Conservation (phyloP, 1,139 yeast genomes). For the Lipomyces yarrowii region DNA sequence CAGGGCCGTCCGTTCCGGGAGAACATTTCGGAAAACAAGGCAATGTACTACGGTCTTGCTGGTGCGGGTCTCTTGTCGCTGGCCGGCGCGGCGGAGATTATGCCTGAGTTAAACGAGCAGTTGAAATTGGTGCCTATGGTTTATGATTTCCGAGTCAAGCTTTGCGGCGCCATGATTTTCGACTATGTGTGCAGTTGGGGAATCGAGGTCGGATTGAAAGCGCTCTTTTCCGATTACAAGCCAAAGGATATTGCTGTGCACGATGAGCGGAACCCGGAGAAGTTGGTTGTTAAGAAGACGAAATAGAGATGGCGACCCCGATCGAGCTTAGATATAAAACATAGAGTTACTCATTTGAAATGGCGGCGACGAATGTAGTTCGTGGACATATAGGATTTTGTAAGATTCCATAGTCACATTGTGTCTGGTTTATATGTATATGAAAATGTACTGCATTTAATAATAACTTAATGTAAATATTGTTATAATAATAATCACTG, state of each 20-base stretch:
- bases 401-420: neutral
- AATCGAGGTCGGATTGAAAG: constrained; percentile 79
- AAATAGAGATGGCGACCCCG: neutral
- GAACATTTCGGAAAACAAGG: constrained; percentile 84
- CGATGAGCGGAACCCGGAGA: constrained; percentile 23
- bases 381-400: neutral
- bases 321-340: neutral
- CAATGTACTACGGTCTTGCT: constrained; percentile 93
- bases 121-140: constrained; percentile 91
- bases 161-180: constrained; percentile 69
- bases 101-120: constrained; percentile 91
- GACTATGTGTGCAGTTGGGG: constrained; percentile 80
- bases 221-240: constrained; percentile 84
- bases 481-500: too few species aligned
- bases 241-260: constrained; percentile 83
- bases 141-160: constrained; percentile 68
- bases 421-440: neutral
- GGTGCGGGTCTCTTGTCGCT: constrained; percentile 90
- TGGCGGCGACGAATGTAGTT: neutral
- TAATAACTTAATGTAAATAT: neutral
- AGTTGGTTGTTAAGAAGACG: constrained; percentile 23
- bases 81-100: constrained; percentile 89
- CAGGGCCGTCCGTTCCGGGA: constrained; percentile 98
- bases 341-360: neutral
- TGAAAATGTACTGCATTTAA: neutral